Conservation (phyloP, 192 early-diverging fungal genomes). For the Podila epicladia region DNA sequence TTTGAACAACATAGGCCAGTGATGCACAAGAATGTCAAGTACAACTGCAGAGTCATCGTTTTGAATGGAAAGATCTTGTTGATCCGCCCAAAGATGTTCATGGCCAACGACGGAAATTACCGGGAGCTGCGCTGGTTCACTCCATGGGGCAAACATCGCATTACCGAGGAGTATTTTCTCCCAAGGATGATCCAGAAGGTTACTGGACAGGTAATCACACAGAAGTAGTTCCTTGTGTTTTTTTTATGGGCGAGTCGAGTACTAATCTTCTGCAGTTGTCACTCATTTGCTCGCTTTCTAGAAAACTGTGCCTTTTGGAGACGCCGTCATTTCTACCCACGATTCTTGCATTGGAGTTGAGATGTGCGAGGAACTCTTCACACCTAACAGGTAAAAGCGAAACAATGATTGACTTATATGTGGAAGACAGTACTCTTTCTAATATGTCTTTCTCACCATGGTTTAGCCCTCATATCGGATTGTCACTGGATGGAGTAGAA, state of each 20-base stretch:
- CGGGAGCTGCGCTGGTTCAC: slow-evolving; percentile 96
- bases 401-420: neutral
- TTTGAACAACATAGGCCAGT: slow-evolving; percentile 73
- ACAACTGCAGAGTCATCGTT: slow-evolving; percentile 97
- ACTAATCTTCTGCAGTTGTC: neutral
- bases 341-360: slow-evolving; percentile 95
- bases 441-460: neutral
- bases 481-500: slow-evolving; percentile 96
- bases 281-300: slow-evolving; percentile 8
- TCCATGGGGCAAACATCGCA: slow-evolving; percentile 74
- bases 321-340: slow-evolving; percentile 84
- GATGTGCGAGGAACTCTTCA: slow-evolving; percentile 98
- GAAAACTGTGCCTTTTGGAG: slow-evolving; percentile 87
- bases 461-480: slow-evolving; percentile 89
- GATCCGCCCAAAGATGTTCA: slow-evolving; percentile 95
- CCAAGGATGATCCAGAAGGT: slow-evolving; percentile 84
- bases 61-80: slow-evolving; percentile 84
- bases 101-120: slow-evolving; percentile 99
- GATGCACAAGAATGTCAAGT: slow-evolving; percentile 88
- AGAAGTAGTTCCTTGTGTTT: too few species aligned
- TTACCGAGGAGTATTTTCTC: slow-evolving; percentile 81
- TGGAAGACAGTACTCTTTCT: neutral
- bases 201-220: slow-evolving; percentile 70
- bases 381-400: slow-evolving; percentile 74
- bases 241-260: neutral